These are phyloP conservation scores for Solanum medicagineum DNA, from an alignment of 257 asterid species.

Conservation along the genomic window DNA sequence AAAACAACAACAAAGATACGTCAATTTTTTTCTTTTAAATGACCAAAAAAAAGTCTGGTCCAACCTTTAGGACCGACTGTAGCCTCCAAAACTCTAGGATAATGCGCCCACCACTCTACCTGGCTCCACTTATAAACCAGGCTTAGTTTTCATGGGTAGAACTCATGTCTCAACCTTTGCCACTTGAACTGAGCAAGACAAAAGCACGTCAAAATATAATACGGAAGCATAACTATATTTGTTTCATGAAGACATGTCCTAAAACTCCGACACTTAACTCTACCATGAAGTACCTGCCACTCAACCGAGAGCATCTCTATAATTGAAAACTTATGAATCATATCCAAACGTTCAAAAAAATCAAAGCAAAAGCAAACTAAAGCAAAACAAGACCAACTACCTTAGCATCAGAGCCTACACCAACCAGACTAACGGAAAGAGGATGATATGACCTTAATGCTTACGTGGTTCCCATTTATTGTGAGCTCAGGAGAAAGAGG, in stretches of 20 bases:
- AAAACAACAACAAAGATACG: not conserved
- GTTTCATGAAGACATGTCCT: not conserved
- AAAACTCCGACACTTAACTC: not conserved
- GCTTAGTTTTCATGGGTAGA: not conserved
- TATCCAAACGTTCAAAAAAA: not conserved
- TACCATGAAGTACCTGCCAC: not conserved
- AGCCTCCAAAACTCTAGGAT: not conserved
- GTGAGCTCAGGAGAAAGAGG: not conserved
- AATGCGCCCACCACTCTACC: not conserved
- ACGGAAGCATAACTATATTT: not conserved
- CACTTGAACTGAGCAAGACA: not conserved
- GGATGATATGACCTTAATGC: not conserved
- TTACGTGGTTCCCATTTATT: not conserved
- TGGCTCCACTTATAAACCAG: not conserved
- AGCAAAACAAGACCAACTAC: not conserved
- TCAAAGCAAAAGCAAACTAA: not conserved
- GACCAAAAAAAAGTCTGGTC: not conserved
- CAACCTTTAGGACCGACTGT: not conserved
- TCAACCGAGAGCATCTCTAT: not conserved
- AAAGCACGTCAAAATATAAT: not conserved
- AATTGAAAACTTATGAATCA: not conserved
- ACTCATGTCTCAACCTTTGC: not conserved
- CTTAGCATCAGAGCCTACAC: not conserved
- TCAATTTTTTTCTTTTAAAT: not conserved
- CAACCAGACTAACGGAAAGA: not conserved